phyloP scores from a whole-genome alignment of 164 flowering plant species.

The Malania oleifera region DNA sequence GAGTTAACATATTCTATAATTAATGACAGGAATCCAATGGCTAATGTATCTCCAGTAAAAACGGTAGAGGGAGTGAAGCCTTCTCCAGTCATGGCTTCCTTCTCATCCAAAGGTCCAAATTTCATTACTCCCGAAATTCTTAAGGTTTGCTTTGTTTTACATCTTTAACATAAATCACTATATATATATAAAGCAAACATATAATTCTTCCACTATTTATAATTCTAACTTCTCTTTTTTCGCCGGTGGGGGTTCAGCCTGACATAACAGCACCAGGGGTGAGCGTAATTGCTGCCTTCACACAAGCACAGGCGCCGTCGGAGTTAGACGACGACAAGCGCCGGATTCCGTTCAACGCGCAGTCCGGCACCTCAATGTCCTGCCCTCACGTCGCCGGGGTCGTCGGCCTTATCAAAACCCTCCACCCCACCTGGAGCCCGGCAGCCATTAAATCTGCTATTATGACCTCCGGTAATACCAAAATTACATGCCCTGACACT shows the following conservation, averaged over 20 bases:
- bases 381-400: slow-evolving; percentile 32
- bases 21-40: too few relatives aligned
- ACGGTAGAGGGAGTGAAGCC: too few relatives aligned
- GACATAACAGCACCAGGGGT: slow-evolving; percentile 29
- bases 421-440: slow-evolving; percentile 29
- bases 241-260: slow-evolving; percentile 14
- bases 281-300: slow-evolving; percentile 23
- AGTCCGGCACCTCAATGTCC: slow-evolving; percentile 35
- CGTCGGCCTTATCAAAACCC: slow-evolving; percentile 24
- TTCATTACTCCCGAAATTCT: too few relatives aligned
- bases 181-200: too few relatives aligned
- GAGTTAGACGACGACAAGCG: slow-evolving; percentile 2
- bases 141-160: too few relatives aligned
- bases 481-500: too few relatives aligned
- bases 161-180: too few relatives aligned
- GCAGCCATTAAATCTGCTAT: slow-evolving; percentile 29
- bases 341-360: slow-evolving; percentile 4
- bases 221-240: not conserved
- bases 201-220: too few relatives aligned
- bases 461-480: slow-evolving; percentile 27
- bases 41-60: too few relatives aligned
- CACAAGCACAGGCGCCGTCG: slow-evolving; percentile 4
- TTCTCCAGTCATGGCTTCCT: too few relatives aligned
- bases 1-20: not conserved
- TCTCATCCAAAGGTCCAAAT: too few relatives aligned